phyloP scores from a whole-genome alignment of 139 green algal species.

The Trebouxia sp. region DNA sequence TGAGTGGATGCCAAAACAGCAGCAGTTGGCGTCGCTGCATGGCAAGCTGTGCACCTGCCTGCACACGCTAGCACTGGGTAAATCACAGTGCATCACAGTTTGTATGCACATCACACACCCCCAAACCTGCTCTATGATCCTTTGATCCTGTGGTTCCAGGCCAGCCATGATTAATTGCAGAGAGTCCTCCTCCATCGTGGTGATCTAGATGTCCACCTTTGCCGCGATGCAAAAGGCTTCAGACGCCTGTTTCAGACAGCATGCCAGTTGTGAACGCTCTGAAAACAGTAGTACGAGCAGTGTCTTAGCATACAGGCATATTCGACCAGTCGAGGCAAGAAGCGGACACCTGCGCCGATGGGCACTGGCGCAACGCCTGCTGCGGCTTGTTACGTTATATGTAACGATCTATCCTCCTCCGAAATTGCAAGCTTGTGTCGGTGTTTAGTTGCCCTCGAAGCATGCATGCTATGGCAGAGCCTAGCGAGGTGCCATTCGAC shows the following conservation, averaged over 20 bases:
- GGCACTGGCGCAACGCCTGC: no score
- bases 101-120: neutral
- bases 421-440: no score
- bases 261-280: no score
- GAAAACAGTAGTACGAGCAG: no score
- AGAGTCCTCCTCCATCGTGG: neutral
- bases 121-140: constrained; percentile 26
- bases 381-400: no score
- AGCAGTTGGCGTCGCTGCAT: constrained; percentile 46
- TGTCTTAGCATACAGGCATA: constrained; percentile 13
- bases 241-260: no score
- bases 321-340: neutral
- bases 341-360: neutral
- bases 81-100: neutral
- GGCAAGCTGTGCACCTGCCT: constrained; percentile 12
- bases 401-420: no score
- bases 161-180: constrained; percentile 18
- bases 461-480: neutral
- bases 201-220: neutral
- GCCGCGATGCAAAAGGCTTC: no score
- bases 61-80: neutral
- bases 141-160: constrained; percentile 12
- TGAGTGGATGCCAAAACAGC: constrained; percentile 53
- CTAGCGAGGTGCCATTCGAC: neutral
- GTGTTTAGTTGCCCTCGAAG: no score